Percentiles rank a stretch among this genome's conserved stretches.
Evolutionary conservation across 2,329 filamentous ascomycete species (phyloP).

Genomic region (Arthrobotrys pseudoclavata): DNA sequence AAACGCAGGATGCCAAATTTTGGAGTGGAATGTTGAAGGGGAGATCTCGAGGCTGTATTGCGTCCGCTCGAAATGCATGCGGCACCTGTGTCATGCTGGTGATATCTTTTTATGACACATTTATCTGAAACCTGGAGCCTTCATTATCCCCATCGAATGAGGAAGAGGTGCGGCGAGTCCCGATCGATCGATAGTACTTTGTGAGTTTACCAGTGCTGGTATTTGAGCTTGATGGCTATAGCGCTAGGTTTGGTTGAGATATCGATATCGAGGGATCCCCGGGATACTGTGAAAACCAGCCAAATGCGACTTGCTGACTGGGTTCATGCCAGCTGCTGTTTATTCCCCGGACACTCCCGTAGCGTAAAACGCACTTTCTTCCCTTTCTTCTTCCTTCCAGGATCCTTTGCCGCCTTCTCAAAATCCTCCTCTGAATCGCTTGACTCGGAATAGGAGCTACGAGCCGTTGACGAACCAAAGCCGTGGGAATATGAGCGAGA

Average conservation of each 20-base stretch:
- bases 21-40: no score
- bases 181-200: no score
- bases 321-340: neutral
- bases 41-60: no score
- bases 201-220: no score
- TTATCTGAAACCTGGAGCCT: neutral
- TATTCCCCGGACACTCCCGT: conserved; percentile 27
- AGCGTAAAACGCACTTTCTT: conserved; percentile 38
- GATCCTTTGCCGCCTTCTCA: neutral
- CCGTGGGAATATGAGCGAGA: neutral
- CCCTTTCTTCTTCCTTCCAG: neutral
- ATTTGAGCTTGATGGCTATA: neutral
- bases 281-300: no score
- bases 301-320: no score
- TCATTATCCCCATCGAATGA: no score
- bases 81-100: neutral
- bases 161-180: no score
- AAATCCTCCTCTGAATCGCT: neutral
- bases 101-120: neutral
- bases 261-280: no score
- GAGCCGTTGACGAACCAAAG: neutral
- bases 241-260: neutral
- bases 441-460: neutral
- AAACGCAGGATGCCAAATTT: no score
- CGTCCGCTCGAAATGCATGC: no score